These are phyloP conservation scores for Entomophthora muscae DNA, from an alignment of 371 early-diverging fungal species.

Conservation along the genomic window DNA sequence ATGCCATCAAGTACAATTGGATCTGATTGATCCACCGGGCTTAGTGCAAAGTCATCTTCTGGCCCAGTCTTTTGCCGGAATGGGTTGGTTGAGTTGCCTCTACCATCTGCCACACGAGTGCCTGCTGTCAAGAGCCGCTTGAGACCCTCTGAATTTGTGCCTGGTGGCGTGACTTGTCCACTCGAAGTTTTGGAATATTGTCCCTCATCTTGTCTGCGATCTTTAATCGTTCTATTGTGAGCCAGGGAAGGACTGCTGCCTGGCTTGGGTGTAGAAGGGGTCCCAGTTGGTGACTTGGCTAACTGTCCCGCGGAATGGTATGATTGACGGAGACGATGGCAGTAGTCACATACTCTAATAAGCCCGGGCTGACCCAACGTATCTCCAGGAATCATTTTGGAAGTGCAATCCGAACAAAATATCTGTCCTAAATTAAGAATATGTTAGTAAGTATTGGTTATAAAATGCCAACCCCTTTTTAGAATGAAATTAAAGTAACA, in stretches of 20 bases:
- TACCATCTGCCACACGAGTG: not conserved
- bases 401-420: constrained; percentile 65
- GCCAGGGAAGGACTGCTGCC: not conserved
- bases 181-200: not conserved
- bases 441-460: no score
- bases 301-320: not conserved
- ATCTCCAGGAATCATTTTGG: constrained; percentile 49
- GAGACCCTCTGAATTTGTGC: not conserved
- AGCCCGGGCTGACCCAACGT: constrained; percentile 47
- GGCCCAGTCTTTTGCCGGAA: not conserved
- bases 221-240: not conserved
- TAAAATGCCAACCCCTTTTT: no score
- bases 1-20: not conserved
- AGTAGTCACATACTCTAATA: constrained; percentile 65
- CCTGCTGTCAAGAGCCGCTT: constrained; percentile 3
- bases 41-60: not conserved
- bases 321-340: constrained; percentile 13
- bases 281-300: not conserved
- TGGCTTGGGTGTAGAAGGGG: not conserved
- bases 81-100: not conserved
- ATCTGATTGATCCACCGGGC: not conserved
- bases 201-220: not conserved
- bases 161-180: not conserved
- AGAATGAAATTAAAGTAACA: no score
- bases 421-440: no score